Base-by-base conservation (phyloP, 805 yeast species). In the Starmerella powellii region DNA sequence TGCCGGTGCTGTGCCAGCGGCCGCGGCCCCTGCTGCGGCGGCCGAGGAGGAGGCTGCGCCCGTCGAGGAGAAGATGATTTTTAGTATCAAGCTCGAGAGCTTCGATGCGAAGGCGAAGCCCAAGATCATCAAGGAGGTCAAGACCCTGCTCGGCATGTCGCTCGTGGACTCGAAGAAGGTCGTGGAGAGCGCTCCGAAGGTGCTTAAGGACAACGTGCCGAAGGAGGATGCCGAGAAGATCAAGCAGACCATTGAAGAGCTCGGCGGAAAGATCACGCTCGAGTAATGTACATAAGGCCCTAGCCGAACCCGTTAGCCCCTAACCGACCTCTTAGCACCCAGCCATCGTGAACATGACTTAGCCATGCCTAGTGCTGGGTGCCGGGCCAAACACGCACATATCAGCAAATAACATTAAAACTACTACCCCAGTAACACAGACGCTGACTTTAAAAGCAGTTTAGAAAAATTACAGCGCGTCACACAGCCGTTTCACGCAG, bases 221-320 rank as follows among this genome's bases (percentile, higher is more conserved):
- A 91, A 91, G 73, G 99, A 84, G 61, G 99, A 91, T 57, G 97
- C 97, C 53, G 96, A 88, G 58, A 86, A 87, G 74, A 80, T 91
- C 62, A 88, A 91, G 72, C 71, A 82, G 47, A 77, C 94, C 49
- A 73, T 91, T 60, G 98, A 91, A 70, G 91, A 76, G 41, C 73
- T 88, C 56, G 98, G 98, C 63, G 98, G 94, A 52, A 91, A 91
- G 74, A 73, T 91, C 58, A 55, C 75, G 45, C 70, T 91, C 62
- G 99, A 91, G 71, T 91, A 77, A 36, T 28, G 41, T 45, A 40
- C 40, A 40, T 38, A 45, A 20, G 31, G 23, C 20, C 12, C 12
- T n/a, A n/a, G n/a, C n/a, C 6, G 6, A 13, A 26, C 29, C n/a
- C n/a, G n/a, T n/a, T n/a, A n/a, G n/a, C n/a, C n/a, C n/a, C n/a